These are phyloP conservation scores for Mycena indigotica DNA, from an alignment of 768 basidiomycete genomes.

Conservation along the genomic window DNA sequence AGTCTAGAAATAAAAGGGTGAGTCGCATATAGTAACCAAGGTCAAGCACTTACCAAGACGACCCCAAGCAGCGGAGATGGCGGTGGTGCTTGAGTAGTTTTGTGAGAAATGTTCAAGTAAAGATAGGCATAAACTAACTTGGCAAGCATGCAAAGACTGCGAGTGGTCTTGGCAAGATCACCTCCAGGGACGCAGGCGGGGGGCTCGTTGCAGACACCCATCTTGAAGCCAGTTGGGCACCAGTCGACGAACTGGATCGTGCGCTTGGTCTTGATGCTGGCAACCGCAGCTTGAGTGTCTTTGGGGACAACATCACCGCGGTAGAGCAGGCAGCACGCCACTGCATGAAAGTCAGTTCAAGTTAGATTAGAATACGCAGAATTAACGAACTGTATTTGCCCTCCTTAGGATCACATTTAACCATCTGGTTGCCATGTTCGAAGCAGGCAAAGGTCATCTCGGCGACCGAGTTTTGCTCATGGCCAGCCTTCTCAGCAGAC, in stretches of 20 bases:
- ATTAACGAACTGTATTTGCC: slow-evolving; percentile 92
- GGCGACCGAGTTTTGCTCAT: slow-evolving; percentile 96
- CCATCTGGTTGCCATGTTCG: slow-evolving; percentile 97
- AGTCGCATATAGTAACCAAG: not conserved
- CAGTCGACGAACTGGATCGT: slow-evolving; percentile 99
- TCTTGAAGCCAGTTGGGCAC: slow-evolving; percentile 98
- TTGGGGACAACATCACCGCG: slow-evolving; percentile 97
- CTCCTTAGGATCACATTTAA: slow-evolving; percentile 91
- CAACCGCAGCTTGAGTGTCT: slow-evolving; percentile 91
- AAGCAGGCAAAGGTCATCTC: slow-evolving; percentile 99
- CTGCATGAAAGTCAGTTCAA: slow-evolving; percentile 35
- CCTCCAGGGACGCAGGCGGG: slow-evolving; percentile 90
- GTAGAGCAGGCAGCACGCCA: slow-evolving; percentile 91
- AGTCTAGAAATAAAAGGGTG: slow-evolving; percentile 53
- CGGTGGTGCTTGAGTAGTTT: slow-evolving; percentile 64
- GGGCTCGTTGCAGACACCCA: slow-evolving; percentile 97
- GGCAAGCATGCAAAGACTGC: slow-evolving; percentile 97
- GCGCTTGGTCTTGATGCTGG: slow-evolving; percentile 94
- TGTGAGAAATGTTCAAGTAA: not conserved
- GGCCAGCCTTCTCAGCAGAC: slow-evolving; percentile 92
- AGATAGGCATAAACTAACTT: slow-evolving; percentile 50
- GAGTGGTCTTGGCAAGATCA: slow-evolving; percentile 90
- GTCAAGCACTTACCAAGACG: slow-evolving; percentile 59
- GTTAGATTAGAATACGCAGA: slow-evolving; percentile 17
- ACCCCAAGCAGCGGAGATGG: slow-evolving; percentile 93